Evolutionary conservation across 768 basidiomycete genomes (phyloP).

Genomic region (Crepidotus variabilis): DNA sequence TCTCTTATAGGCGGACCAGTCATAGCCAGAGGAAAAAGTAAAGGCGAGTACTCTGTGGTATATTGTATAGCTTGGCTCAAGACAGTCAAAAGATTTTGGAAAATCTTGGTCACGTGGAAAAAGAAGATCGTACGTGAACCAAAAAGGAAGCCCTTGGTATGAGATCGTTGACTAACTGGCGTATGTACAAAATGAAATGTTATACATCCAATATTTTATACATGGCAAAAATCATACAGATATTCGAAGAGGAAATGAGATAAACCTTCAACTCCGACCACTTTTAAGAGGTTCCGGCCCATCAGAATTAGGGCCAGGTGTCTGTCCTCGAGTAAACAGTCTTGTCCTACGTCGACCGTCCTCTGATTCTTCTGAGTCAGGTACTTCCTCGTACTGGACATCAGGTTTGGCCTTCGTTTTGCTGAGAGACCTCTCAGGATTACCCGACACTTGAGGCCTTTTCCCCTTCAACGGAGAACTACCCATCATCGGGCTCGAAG

Average conservation of each 20-base stretch:
- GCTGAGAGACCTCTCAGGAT: too few relatives aligned
- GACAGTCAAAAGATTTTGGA: too few relatives aligned
- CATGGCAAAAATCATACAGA: background rate
- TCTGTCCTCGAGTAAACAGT: conserved; percentile 22
- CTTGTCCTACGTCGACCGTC: background rate
- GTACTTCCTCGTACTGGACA: too few relatives aligned
- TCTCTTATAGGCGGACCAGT: conserved; percentile 23
- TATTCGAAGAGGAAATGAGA: background rate
- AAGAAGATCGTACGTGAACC: too few relatives aligned
- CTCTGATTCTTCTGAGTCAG: too few relatives aligned
- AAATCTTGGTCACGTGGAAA: background rate
- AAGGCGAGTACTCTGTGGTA: background rate
- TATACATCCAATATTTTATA: too few relatives aligned
- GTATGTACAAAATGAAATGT: too few relatives aligned
- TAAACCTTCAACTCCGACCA: background rate
- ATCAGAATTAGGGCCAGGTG: conserved; percentile 22
- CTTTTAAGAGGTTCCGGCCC: background rate
- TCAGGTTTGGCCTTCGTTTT: too few relatives aligned
- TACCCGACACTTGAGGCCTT: background rate
- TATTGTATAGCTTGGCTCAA: too few relatives aligned
- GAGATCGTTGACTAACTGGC: too few relatives aligned
- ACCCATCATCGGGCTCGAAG: background rate
- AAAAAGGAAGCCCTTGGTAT: too few relatives aligned
- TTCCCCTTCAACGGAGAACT: conserved; percentile 4
- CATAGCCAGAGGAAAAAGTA: conserved; percentile 6